Evolutionary conservation across 495 filamentous ascomycete species (phyloP).

Genomic region (Talaromyces ruber): DNA sequence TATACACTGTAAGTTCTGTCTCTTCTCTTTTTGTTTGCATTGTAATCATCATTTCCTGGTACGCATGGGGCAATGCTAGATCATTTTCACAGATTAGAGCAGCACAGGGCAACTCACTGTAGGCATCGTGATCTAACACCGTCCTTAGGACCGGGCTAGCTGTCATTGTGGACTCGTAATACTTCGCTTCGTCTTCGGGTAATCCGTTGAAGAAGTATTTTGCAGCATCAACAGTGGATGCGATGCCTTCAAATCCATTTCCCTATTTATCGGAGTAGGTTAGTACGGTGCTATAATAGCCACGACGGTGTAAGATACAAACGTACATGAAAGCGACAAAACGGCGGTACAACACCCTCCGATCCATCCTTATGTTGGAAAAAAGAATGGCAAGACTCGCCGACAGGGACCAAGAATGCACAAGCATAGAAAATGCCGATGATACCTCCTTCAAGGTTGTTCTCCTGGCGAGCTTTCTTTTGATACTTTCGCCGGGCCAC

Average conservation of each 20-base stretch:
- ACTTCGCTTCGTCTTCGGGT: not conserved
- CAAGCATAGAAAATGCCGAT: not conserved
- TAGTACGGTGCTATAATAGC: no score
- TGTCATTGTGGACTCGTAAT: not conserved
- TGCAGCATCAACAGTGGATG: conserved; percentile 17
- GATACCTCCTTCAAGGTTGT: not conserved
- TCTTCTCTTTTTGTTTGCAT: not conserved
- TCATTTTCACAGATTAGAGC: not conserved
- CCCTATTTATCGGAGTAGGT: not conserved
- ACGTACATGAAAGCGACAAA: conserved; percentile 1
- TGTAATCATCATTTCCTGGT: not conserved
- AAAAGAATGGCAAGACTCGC: not conserved
- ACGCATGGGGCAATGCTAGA: not conserved
- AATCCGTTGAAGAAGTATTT: conserved; percentile 7
- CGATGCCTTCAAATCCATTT: conserved; percentile 10
- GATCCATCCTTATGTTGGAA: not conserved
- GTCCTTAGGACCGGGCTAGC: not conserved
- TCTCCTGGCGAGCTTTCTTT: not conserved
- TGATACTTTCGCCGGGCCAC: not conserved
- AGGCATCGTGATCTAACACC: not conserved
- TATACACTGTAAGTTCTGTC: not conserved
- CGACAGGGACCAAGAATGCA: not conserved
- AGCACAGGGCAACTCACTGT: not conserved
- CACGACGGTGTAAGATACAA: no score
- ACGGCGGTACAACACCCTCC: not conserved